Base-by-base conservation (phyloP, 192 early-diverging fungal species). In the Thamnidium elegans region DNA sequence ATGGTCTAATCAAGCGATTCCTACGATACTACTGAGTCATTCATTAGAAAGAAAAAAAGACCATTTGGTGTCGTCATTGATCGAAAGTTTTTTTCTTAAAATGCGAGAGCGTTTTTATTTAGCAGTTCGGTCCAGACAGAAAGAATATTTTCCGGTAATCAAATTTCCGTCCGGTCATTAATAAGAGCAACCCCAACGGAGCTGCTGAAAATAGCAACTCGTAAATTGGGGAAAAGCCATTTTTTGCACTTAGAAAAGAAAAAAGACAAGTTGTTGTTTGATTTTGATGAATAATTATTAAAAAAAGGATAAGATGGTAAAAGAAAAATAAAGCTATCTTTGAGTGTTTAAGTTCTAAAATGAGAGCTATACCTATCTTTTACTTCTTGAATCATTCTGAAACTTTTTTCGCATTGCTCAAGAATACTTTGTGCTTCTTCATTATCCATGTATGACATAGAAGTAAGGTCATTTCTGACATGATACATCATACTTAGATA, bases 1-100 rank as follows among this genome's bases (percentile, higher is more conserved):
- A 36, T 36, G 54, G 54, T 55, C 54, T 55, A 55, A 55, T 55
- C 54, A 55, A 55, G 54, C 7, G 34, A 55, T 55, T 55, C 54
- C 54, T 55, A 55, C 54, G 14, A 55, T 55, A 55, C 51, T 52
- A 30, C 54, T 55, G 30, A 55, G 32, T 55, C 15, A 55, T 15
- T 55, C 6, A 36, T 55, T 26, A 23, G 13, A 23, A 19, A 26
- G 23, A 53, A 23, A 53, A 53, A 53, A 11, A 55, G 36, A 55
- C 36, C 4, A 55, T 36, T 36, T 36, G 26, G 10, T 26, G 26
- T n/a, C n/a, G n/a, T n/a, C n/a, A n/a, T n/a, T n/a, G n/a, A n/a
- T n/a, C n/a, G n/a, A n/a, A n/a, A n/a, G n/a, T n/a, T n/a, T n/a
- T n/a, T n/a, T 52, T 47, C 11, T 47, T 3, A 3, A 47, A 3